Conservation (phyloP, 2,329 filamentous ascomycete genomes). For the Colletotrichum aenigma region DNA sequence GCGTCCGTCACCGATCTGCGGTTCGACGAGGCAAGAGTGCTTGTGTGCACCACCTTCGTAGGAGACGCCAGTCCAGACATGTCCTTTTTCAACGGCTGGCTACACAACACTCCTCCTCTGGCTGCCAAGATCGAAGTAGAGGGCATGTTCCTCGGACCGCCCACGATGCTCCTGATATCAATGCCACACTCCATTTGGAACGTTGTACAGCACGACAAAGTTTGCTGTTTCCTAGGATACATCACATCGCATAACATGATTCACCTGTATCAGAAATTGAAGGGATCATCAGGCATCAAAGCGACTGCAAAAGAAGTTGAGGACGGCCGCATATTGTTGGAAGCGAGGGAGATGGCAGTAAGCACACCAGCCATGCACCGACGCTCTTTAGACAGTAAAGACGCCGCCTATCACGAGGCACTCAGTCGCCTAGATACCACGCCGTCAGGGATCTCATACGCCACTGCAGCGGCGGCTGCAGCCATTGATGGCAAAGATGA, state of each 20-base stretch:
- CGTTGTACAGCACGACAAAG: conserved; percentile 68
- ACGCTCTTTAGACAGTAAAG: conserved; percentile 17
- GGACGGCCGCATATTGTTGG: conserved; percentile 60
- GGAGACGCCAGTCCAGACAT: conserved; percentile 70
- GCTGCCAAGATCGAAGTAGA: conserved; percentile 66
- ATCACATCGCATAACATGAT: conserved; percentile 72
- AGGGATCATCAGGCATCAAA: conserved; percentile 50
- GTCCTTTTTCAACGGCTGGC: conserved; percentile 69
- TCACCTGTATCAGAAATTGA: conserved; percentile 63
- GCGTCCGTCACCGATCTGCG: conserved; percentile 57
- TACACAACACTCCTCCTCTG: conserved; percentile 62
- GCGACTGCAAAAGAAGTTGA: conserved; percentile 59
- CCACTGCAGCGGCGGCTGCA: conserved; percentile 17
- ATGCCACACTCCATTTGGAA: conserved; percentile 70
- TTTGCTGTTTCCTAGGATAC: conserved; percentile 69
- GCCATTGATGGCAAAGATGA: conserved; percentile 46
- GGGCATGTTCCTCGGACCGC: conserved; percentile 71
- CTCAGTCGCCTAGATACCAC: conserved; percentile 4
- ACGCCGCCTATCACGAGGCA: conserved; percentile 11
- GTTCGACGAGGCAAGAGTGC: conserved; percentile 66
- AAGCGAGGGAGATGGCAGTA: conserved; percentile 52
- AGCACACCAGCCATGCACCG: conserved; percentile 34
- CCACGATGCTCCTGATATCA: conserved; percentile 69
- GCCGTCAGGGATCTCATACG: conserved; percentile 3
- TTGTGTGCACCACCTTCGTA: conserved; percentile 71